Base-by-base conservation (phyloP, 129 eudicot species). In the Glebionis coronaria region DNA sequence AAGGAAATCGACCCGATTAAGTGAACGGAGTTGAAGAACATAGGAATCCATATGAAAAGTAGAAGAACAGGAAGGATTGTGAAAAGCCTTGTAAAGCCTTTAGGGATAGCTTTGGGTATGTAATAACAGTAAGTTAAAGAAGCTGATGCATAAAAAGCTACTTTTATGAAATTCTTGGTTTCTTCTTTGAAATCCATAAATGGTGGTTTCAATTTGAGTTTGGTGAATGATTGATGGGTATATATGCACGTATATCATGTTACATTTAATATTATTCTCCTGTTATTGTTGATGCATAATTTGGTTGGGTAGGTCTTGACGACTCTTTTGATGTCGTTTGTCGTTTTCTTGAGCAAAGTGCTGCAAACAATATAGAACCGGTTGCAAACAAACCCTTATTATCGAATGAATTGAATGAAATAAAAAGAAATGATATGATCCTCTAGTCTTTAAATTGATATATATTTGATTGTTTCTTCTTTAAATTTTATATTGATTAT, bases 61-160 rank as follows among this genome's bases (percentile, higher is more conserved):
- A 61, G n/a, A 51, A 78, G 2, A n/a, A 78, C 65, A 1, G 82
- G 82, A 58, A 78, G 64, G 74, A 78, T 40, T 1, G 45, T 27
- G 4, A 78, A 15, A 73, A 78, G 69, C 25, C 82, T 72, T 20
- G 70, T 46, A n/a, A 68, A 9, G 10, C 82, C 82, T 78, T 72
- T 78, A 1, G 82, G 70, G 27, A 66, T 58, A 38, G 19, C 4
- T 20, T 72, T 78, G 5, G 58, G 64, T 8, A 73, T 31, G 12
- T 8, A 72, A 50, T 57, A 78, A 57, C 70, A 65, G 35, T 78
- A 78, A 2, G 13, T 31, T 44, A 72, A 73, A 15, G 65, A 65
- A 65, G 60, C n/a, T 19, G 46, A 50, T 52, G 63, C 60, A 9
- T 29, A 57, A 35, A 51, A 8, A 52, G 65, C 59, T 14, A 66